Evolutionary conservation across 1,139 yeast species (phyloP).

Genomic region (Sugiyamaella japonica): DNA sequence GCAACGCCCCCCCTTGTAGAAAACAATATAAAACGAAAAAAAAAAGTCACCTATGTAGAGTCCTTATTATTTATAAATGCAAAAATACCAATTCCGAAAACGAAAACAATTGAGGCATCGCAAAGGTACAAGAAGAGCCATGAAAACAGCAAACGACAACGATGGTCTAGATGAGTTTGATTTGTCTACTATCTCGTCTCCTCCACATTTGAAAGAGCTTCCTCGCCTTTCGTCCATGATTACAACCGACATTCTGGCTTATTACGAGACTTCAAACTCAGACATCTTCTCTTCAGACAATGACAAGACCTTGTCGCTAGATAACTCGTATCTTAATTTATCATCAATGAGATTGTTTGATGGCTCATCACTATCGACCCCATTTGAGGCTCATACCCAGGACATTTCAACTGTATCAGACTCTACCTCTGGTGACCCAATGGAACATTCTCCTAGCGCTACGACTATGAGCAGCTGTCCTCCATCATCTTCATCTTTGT

Average conservation of each 20-base stretch:
- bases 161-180: not conserved
- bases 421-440: not conserved
- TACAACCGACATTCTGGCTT: constrained; percentile 6
- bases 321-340: constrained; percentile 1
- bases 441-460: not conserved
- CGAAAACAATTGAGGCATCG: not conserved
- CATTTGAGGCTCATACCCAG: not conserved
- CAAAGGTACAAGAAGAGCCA: not conserved
- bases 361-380: not conserved
- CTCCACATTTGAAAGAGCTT: not conserved
- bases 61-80: constrained; percentile 12
- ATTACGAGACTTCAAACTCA: constrained; percentile 3
- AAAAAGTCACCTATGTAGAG: constrained; percentile 13
- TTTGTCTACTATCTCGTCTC: not conserved
- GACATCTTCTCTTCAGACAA: not conserved
- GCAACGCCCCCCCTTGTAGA: not conserved
- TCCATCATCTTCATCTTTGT: not conserved
- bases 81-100: constrained; percentile 1
- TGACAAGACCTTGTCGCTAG: not conserved
- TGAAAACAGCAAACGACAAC: not conserved
- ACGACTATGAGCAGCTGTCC: not conserved
- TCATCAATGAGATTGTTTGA: constrained; percentile 6
- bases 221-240: constrained; percentile 6
- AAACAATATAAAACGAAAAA: constrained; percentile 14
- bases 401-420: not conserved